A percentile compares a stretch with the other conserved stretches of the same genome.
Conservation (phyloP, 2,329 filamentous ascomycete genomes). For the Apiospora pterosperma region DNA sequence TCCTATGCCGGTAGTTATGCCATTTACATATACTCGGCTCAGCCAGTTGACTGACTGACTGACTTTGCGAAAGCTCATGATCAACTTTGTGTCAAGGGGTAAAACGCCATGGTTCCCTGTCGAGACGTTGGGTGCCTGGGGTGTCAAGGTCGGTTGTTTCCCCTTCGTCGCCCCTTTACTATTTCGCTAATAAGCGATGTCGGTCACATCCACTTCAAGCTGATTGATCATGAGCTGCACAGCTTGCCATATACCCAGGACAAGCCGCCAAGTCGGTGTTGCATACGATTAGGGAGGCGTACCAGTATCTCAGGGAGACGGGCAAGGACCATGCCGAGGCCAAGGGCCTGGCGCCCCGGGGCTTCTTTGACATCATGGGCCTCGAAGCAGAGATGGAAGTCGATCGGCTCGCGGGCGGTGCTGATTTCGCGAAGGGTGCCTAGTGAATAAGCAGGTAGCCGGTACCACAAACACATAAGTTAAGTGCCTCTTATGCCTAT, state of each 20-base stretch:
- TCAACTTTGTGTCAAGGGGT: constrained; percentile 8
- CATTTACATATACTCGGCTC: background rate
- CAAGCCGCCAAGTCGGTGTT: constrained; percentile 7
- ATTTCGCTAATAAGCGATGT: background rate
- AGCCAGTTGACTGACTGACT: background rate
- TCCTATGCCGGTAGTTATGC: constrained; percentile 6
- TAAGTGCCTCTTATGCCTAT: no score
- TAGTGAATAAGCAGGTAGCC: background rate
- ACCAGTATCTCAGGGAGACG: constrained; percentile 6
- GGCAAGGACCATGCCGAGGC: constrained; percentile 8
- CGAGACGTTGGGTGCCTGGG: constrained; percentile 3
- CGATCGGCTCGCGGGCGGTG: constrained; percentile 6
- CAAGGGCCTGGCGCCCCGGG: constrained; percentile 6
- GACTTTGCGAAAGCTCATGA: constrained; percentile 2
- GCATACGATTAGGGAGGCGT: constrained; percentile 6
- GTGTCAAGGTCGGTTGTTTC: constrained; percentile 4
- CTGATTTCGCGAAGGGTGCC: background rate
- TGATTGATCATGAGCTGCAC: background rate
- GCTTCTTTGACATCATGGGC: constrained; percentile 10
- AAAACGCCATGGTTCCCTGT: constrained; percentile 9
- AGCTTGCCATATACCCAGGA: constrained; percentile 10
- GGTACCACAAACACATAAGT: background rate
- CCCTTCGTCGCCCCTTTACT: background rate
- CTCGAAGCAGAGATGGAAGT: constrained; percentile 8
- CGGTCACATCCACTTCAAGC: background rate